Conservation (phyloP, 2,329 filamentous ascomycete species). For the Aspergillus piperis region DNA sequence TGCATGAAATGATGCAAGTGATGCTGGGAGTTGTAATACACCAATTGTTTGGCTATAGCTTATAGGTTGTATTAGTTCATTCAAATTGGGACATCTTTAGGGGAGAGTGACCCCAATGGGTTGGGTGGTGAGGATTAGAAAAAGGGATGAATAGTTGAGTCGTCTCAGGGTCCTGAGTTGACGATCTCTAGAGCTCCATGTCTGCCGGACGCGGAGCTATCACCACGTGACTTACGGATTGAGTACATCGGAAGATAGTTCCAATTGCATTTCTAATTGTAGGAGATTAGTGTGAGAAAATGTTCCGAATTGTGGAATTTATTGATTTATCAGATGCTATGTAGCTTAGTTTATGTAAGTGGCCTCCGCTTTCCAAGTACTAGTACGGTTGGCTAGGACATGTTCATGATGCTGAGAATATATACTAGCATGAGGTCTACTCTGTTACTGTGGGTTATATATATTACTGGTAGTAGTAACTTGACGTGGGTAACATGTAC, state of each 20-base stretch:
- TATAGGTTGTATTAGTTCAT: not conserved
- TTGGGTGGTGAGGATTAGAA: not conserved
- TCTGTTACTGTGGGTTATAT: no score
- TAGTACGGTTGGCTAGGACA: no score
- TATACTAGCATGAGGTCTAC: not conserved
- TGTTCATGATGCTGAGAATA: no score
- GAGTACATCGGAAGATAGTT: not conserved
- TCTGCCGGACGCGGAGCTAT: not conserved
- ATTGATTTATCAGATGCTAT: no score
- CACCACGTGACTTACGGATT: constrained; percentile 3
- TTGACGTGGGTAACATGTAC: no score
- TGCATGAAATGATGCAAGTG: not conserved
- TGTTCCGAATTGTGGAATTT: no score
- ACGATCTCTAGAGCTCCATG: constrained; percentile 2
- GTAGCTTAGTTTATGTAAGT: no score
- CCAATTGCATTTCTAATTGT: not conserved
- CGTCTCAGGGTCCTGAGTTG: not conserved
- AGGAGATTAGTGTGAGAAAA: no score
- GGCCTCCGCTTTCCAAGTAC: no score
- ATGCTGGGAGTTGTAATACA: not conserved
- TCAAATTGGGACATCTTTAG: not conserved
- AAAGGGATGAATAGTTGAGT: not conserved
- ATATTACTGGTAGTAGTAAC: no score
- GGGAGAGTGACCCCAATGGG: not conserved
- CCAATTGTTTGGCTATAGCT: not conserved